These are phyloP conservation scores for Ascodesmis nigricans DNA, from an alignment of 495 filamentous ascomycete species.

Conservation along the genomic window DNA sequence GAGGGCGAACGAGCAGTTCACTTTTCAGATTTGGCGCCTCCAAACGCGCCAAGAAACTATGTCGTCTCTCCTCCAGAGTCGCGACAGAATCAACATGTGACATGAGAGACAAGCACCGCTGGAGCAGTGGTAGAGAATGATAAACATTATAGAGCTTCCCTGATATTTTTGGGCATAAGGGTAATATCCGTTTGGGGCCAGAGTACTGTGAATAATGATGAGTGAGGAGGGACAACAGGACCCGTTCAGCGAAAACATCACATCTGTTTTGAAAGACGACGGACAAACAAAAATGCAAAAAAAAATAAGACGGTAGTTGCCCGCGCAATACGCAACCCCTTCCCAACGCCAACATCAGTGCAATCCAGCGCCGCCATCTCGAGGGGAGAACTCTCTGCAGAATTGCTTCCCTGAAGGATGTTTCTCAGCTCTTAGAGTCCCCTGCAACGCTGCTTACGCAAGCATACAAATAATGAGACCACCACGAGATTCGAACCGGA, in stretches of 20 bases:
- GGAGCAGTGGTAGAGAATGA: no score
- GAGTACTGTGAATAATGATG: not conserved
- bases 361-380: conserved; percentile 18
- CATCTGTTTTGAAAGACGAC: conserved; percentile 1
- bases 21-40: no score
- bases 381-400: conserved; percentile 21
- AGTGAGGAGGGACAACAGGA: no score
- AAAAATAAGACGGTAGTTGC: not conserved
- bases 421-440: conserved; percentile 18
- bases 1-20: no score
- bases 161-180: no score
- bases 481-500: conserved; percentile 21
- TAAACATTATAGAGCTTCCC: no score
- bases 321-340: not conserved
- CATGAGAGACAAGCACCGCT: no score
- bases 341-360: conserved; percentile 6
- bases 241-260: no score
- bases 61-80: no score
- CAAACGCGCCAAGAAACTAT: no score
- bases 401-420: conserved; percentile 21
- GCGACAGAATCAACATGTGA: no score
- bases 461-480: conserved; percentile 11
- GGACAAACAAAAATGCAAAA: conserved; percentile 2
- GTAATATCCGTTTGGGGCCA: not conserved
- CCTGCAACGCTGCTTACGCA: conserved; percentile 15